phyloP scores from a whole-genome alignment of 441 rosid species.

The Populus trichocarpa region DNA sequence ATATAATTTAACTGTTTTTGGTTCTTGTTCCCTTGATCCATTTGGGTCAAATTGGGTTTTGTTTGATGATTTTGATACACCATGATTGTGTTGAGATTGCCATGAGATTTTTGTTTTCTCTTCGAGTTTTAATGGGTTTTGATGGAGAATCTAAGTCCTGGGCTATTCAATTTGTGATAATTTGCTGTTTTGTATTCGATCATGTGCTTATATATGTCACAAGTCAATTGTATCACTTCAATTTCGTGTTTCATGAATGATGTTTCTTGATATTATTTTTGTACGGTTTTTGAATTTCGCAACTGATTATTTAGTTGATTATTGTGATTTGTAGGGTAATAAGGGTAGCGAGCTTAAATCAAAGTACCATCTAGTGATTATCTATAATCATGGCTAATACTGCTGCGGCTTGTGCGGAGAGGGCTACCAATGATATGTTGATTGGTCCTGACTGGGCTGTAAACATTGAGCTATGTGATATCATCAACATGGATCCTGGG shows the following conservation, averaged over 20 bases:
- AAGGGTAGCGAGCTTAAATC: slow-evolving; percentile 12
- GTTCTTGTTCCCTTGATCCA: background rate
- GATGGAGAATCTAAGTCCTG: background rate
- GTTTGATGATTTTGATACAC: background rate
- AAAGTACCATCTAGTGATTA: background rate
- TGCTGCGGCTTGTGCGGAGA: slow-evolving; percentile 84
- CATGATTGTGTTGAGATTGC: slow-evolving; percentile 2
- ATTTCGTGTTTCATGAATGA: background rate
- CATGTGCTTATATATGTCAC: background rate
- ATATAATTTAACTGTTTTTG: background rate
- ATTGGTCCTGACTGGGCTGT: slow-evolving; percentile 97
- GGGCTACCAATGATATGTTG: slow-evolving; percentile 88
- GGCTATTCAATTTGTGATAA: background rate
- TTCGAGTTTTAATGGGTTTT: slow-evolving; percentile 4
- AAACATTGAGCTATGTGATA: slow-evolving; percentile 87
- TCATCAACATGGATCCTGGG: slow-evolving; percentile 91
- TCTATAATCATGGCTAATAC: slow-evolving; percentile 51
- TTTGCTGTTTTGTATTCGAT: background rate
- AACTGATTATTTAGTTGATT: slow-evolving; percentile 14
- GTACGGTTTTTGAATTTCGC: slow-evolving; percentile 7
- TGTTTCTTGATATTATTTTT: background rate
- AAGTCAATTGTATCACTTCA: background rate
- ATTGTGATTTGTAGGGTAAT: slow-evolving; percentile 14
- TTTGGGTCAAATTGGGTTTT: background rate
- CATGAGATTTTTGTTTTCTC: background rate